Evolutionary conservation across 2,329 filamentous ascomycete species (phyloP).

Genomic region (Pseudogymnoascus pannorum): DNA sequence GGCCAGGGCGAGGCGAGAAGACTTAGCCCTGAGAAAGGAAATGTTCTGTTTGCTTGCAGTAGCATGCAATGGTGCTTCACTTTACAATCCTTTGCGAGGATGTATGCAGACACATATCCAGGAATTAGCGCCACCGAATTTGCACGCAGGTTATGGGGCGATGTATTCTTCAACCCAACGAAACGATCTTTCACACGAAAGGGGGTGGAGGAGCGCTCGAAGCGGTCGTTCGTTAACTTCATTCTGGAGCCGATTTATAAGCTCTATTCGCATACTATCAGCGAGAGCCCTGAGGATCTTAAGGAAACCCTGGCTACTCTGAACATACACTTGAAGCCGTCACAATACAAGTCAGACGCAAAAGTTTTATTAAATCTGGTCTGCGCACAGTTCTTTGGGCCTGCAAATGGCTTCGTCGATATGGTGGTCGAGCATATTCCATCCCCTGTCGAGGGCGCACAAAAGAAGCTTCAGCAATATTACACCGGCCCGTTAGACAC

Average conservation of each 20-base stretch:
- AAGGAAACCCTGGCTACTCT: conserved; percentile 70
- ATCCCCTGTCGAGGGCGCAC: conserved; percentile 72
- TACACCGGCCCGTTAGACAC: conserved; percentile 88
- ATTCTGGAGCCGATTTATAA: conserved; percentile 97
- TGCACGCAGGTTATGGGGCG: conserved; percentile 81
- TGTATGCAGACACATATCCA: conserved; percentile 87
- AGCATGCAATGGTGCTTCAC: conserved; percentile 97
- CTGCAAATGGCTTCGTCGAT: conserved; percentile 84
- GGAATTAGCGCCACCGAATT: conserved; percentile 79
- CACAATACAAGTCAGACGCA: conserved; percentile 84
- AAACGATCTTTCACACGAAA: conserved; percentile 91
- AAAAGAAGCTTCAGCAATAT: conserved; percentile 71
- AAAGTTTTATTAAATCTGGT: conserved; percentile 82
- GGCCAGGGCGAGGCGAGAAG: conserved; percentile 71
- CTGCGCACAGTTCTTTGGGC: conserved; percentile 92
- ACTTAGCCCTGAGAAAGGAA: conserved; percentile 91
- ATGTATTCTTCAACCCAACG: conserved; percentile 89
- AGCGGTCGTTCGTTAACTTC: conserved; percentile 88
- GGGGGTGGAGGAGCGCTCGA: conserved; percentile 68
- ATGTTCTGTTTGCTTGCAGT: conserved; percentile 93
- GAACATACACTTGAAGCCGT: conserved; percentile 82
- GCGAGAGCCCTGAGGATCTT: conserved; percentile 78
- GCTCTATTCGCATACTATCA: conserved; percentile 89
- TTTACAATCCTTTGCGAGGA: conserved; percentile 84
- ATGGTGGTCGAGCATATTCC: conserved; percentile 90